These are phyloP conservation scores for Tarenaya hassleriana DNA, from an alignment of 345 rosid genomes.

Conservation along the genomic window DNA sequence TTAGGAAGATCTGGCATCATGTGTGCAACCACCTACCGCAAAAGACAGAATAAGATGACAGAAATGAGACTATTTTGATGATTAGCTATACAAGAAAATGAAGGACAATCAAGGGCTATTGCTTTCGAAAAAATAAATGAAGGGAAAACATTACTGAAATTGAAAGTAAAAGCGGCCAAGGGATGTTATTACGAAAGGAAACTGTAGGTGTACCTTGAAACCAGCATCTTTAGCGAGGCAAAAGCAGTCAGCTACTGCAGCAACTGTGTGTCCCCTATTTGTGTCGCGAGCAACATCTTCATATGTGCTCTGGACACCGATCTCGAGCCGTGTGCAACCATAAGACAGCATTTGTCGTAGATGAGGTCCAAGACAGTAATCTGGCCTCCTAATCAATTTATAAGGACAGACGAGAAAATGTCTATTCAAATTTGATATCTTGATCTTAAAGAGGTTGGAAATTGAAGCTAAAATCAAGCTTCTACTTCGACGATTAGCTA, in stretches of 20 bases:
- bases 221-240: slow-evolving; percentile 98
- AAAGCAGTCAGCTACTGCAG: slow-evolving; percentile 98
- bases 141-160: neutral
- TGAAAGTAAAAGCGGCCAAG: slow-evolving; percentile 15
- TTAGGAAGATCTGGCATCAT: slow-evolving; percentile 99
- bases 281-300: slow-evolving; percentile 99
- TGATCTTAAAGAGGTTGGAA: neutral
- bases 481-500: neutral
- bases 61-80: neutral
- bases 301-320: slow-evolving; percentile 98
- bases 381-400: slow-evolving; percentile 76
- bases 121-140: slow-evolving; percentile 2
- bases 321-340: slow-evolving; percentile 96
- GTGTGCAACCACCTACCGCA: slow-evolving; percentile 89
- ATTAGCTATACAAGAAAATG: neutral
- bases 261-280: slow-evolving; percentile 96
- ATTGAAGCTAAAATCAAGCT: slow-evolving; percentile 3
- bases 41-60: neutral
- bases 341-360: slow-evolving; percentile 92
- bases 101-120: slow-evolving; percentile 2
- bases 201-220: slow-evolving; percentile 56
- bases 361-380: slow-evolving; percentile 97
- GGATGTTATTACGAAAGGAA: slow-evolving; percentile 7
- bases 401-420: slow-evolving; percentile 13
- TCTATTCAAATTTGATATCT: neutral